A percentile compares a stretch with the other conserved stretches of the same genome.
phyloP scores from a whole-genome alignment of 208 protist genomes.

The Acanthamoeba triangularis region DNA sequence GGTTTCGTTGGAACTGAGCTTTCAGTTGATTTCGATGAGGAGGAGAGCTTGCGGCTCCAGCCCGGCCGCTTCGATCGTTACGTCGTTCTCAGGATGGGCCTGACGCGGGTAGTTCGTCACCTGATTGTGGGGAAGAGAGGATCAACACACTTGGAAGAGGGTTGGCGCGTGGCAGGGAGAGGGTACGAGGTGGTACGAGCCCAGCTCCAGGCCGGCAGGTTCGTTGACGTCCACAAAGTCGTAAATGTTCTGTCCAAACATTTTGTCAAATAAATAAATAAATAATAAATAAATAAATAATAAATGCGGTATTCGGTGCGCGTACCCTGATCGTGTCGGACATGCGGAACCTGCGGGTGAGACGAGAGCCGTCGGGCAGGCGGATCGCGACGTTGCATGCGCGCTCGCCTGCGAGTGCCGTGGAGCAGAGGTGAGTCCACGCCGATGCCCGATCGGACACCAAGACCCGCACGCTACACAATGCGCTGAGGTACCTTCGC shows the following conservation, averaged over 20 bases:
- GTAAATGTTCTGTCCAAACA: background rate
- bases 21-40: background rate
- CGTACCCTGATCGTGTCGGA: slow-evolving; percentile 41
- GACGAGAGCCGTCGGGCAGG: background rate
- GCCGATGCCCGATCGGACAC: too few species aligned
- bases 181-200: slow-evolving; percentile 1
- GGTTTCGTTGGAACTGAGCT: too few species aligned
- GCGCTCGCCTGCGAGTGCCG: background rate
- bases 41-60: background rate
- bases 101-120: background rate
- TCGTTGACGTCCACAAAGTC: slow-evolving; percentile 67
- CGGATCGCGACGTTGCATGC: background rate
- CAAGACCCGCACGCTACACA: too few species aligned
- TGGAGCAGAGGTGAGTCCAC: background rate
- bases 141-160: too few species aligned
- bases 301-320: background rate
- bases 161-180: background rate
- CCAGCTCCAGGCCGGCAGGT: background rate
- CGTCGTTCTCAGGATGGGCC: background rate
- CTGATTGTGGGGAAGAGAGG: background rate
- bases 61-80: background rate
- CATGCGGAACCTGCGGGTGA: slow-evolving; percentile 8
- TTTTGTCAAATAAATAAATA: background rate
- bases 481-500: background rate
- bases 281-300: background rate